Percentiles rank a stretch among this genome's conserved stretches.
These are phyloP conservation scores for Yarrowia alimentaria DNA, from an alignment of 805 yeast genomes.

Conservation along the genomic window DNA sequence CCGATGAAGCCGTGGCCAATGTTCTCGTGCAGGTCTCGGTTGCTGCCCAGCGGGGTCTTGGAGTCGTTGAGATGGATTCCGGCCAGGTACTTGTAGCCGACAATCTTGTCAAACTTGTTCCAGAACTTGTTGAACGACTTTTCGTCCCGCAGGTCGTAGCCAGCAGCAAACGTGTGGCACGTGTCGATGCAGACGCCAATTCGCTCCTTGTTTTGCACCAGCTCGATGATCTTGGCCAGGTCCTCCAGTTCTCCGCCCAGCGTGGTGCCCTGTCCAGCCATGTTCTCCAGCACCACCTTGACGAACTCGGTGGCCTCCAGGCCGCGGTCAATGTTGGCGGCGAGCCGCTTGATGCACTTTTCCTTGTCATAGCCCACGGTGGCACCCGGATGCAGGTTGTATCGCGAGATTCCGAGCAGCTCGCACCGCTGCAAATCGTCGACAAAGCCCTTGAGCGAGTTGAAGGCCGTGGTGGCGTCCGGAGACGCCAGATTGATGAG, in stretches of 20 bases:
- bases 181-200: slow-evolving; percentile 98
- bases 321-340: slow-evolving; percentile 76
- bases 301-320: slow-evolving; percentile 71
- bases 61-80: slow-evolving; percentile 93
- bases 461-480: slow-evolving; percentile 70
- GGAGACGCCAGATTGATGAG: slow-evolving; percentile 92
- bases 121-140: slow-evolving; percentile 65
- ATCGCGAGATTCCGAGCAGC: slow-evolving; percentile 73
- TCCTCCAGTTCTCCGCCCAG: slow-evolving; percentile 83
- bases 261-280: slow-evolving; percentile 96
- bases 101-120: slow-evolving; percentile 65
- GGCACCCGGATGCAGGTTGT: slow-evolving; percentile 89
- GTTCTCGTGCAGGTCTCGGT: slow-evolving; percentile 86
- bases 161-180: slow-evolving; percentile 95
- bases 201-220: slow-evolving; percentile 75
- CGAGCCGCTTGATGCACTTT: slow-evolving; percentile 65
- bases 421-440: slow-evolving; percentile 92
- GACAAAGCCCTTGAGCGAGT: slow-evolving; percentile 71
- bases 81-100: slow-evolving; percentile 72
- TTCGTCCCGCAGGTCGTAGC: slow-evolving; percentile 74
- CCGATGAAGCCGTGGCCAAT: slow-evolving; percentile 89
- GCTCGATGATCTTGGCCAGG: slow-evolving; percentile 65
- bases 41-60: slow-evolving; percentile 87
- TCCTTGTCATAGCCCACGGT: slow-evolving; percentile 68
- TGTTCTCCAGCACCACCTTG: slow-evolving; percentile 86